phyloP scores from a whole-genome alignment of 176 grass and related monocot species.

The Tuctoria greenei region DNA sequence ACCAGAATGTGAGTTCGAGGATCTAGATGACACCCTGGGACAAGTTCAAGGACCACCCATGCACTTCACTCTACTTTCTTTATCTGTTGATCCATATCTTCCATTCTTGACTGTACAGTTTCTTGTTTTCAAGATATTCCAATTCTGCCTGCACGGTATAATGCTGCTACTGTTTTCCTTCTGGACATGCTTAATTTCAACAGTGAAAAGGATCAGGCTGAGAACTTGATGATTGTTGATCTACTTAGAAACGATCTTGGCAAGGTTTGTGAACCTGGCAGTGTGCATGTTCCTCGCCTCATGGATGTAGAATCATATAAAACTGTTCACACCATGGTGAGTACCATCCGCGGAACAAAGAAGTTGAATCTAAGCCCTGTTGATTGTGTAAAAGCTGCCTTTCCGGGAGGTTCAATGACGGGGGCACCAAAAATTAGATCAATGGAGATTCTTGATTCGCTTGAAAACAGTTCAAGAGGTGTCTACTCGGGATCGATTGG shows the following conservation, averaged over 20 bases:
- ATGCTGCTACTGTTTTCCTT: slow-evolving; percentile 6
- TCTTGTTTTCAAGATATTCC: not conserved
- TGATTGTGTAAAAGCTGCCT: slow-evolving; percentile 78
- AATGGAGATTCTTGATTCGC: slow-evolving; percentile 83
- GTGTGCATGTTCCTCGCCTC: slow-evolving; percentile 65
- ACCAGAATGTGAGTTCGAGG: too few species aligned
- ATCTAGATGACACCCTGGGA: too few species aligned
- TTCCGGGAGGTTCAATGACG: slow-evolving; percentile 95
- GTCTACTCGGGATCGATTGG: slow-evolving; percentile 93
- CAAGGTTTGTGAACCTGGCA: slow-evolving; percentile 74
- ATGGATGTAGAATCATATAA: slow-evolving; percentile 94
- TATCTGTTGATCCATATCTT: not conserved
- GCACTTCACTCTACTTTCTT: too few species aligned
- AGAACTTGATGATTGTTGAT: slow-evolving; percentile 98
- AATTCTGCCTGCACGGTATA: not conserved
- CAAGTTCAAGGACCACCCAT: too few species aligned
- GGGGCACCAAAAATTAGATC: slow-evolving; percentile 94
- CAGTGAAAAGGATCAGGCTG: slow-evolving; percentile 97
- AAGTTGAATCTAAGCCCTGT: slow-evolving; percentile 52
- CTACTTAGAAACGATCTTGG: slow-evolving; percentile 91
- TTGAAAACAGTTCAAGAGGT: slow-evolving; percentile 80
- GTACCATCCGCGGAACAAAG: slow-evolving; percentile 68
- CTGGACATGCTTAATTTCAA: slow-evolving; percentile 29
- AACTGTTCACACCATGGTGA: slow-evolving; percentile 91
- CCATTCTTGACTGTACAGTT: slow-evolving; percentile 1